Base-by-base conservation (phyloP, 768 basidiomycete species). In the Tremella fuciformis region DNA sequence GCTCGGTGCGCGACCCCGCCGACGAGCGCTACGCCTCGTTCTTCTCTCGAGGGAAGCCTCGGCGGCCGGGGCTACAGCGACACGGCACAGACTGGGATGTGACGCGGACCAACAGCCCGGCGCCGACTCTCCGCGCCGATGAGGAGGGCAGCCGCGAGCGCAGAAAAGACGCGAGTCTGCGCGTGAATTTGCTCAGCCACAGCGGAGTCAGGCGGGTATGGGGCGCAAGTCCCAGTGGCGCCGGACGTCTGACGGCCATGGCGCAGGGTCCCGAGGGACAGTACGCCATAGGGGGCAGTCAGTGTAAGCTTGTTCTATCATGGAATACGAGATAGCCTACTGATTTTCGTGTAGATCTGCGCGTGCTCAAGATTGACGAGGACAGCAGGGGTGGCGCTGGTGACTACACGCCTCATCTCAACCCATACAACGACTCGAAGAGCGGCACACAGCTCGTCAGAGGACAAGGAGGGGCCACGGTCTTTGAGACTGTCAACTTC, bases 401-500 rank as follows among this genome's bases (percentile, higher is more conserved):
- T 15, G 42, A 47, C 58, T 13, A 63, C 58, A 49, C 63, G 56
- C 25, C 53, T 53, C 19, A 48, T 41, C 22, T 34, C 22, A 34
- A 55, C 22, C 41, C 40, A 26, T 24, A 56, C 18, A 54, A 65
- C 40, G n/a, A 53, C 1, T 37, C 48, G 9, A 49, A 16, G 29
- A 47, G 19, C 54, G 24, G 25, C 53, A 37, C 50, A n/a, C 29
- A 50, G 8, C 49, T 74, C 1, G 67, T 52, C 8, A 58, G 52
- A 40, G 75, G 75, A 8, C 62, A 49, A 25, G 73, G 71, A 1
- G 75, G 75, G 24, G 60, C 59, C 4, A 60, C 59, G 2, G 64
- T 76, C 3, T 50, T 55, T 7, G 73, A 76, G 50, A 59, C 72
- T 2, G 71, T 65, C 24, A 72, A 75, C 57, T 58, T 76, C 8